Percentiles rank a stretch among this genome's conserved stretches.
Conservation (phyloP, 2,329 filamentous ascomycete species). For the Fusarium robinianum region DNA sequence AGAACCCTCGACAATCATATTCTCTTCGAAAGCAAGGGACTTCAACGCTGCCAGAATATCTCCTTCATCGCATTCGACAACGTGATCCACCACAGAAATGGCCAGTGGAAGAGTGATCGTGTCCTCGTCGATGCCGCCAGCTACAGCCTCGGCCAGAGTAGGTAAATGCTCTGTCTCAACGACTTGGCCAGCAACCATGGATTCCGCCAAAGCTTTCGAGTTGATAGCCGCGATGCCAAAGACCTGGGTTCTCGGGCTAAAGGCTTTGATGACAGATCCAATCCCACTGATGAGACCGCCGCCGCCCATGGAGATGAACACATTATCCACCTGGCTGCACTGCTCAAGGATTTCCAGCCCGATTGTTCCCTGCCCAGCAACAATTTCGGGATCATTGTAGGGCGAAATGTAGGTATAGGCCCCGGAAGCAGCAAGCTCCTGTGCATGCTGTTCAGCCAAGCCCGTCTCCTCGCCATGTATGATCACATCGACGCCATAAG, state of each 20-base stretch:
- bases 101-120: constrained; percentile 29
- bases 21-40: constrained; percentile 26
- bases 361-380: too few relatives aligned
- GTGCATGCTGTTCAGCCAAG: constrained; percentile 30
- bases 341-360: constrained; percentile 35
- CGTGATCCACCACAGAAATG: constrained; percentile 26
- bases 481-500: constrained; percentile 27
- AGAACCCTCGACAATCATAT: constrained; percentile 34
- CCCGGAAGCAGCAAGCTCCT: constrained; percentile 26
- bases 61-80: constrained; percentile 27
- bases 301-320: constrained; percentile 34
- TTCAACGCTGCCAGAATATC: constrained; percentile 22
- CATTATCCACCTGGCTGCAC: constrained; percentile 23
- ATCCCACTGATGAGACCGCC: constrained; percentile 33
- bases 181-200: constrained; percentile 25
- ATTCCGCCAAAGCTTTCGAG: constrained; percentile 28
- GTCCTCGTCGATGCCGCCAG: constrained; percentile 32
- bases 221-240: constrained; percentile 29
- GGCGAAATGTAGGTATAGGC: constrained; percentile 31
- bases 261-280: constrained; percentile 32
- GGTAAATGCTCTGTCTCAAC: constrained; percentile 30
- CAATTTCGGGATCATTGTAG: constrained; percentile 32
- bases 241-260: constrained; percentile 23
- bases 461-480: constrained; percentile 30
- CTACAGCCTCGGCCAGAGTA: constrained; percentile 32